These are phyloP conservation scores for Ascochyta fabae DNA, from an alignment of 2,329 filamentous ascomycete species.

Conservation along the genomic window DNA sequence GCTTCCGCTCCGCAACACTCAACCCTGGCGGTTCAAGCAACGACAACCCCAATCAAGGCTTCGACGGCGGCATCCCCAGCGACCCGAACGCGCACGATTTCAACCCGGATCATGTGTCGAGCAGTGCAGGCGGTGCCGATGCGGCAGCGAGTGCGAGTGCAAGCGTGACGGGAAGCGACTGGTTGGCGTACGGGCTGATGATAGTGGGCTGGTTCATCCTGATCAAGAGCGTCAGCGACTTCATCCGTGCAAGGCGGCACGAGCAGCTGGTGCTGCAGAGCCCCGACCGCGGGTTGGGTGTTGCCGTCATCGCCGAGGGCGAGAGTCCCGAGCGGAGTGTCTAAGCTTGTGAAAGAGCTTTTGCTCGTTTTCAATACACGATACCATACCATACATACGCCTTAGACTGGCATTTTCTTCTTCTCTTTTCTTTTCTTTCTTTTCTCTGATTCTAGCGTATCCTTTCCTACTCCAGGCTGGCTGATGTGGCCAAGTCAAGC, in stretches of 20 bases:
- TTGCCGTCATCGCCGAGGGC: slow-evolving; percentile 85
- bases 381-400: not conserved
- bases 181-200: slow-evolving; percentile 92
- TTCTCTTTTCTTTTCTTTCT: not conserved
- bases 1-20: slow-evolving; percentile 72
- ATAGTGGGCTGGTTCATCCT: slow-evolving; percentile 98
- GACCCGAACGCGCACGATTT: slow-evolving; percentile 94
- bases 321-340: slow-evolving; percentile 74
- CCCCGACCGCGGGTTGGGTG: slow-evolving; percentile 82
- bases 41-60: slow-evolving; percentile 58
- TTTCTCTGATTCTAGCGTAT: slow-evolving; percentile 6
- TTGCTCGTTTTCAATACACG: not conserved
- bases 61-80: slow-evolving; percentile 68
- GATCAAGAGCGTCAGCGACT: slow-evolving; percentile 92
- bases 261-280: slow-evolving; percentile 93
- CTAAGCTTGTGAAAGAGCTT: slow-evolving; percentile 22
- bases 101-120: slow-evolving; percentile 71
- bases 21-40: slow-evolving; percentile 46
- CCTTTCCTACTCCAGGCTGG: not conserved
- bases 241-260: slow-evolving; percentile 83
- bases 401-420: slow-evolving; percentile 16
- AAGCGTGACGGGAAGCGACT: slow-evolving; percentile 75
- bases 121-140: slow-evolving; percentile 38
- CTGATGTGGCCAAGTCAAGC: not conserved
- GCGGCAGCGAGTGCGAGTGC: slow-evolving; percentile 52